Evolutionary conservation across 163 green algal genomes (phyloP), one percentile per base, ranked within the genome.

Genomic region (Scenedesmus sp.): DNA sequence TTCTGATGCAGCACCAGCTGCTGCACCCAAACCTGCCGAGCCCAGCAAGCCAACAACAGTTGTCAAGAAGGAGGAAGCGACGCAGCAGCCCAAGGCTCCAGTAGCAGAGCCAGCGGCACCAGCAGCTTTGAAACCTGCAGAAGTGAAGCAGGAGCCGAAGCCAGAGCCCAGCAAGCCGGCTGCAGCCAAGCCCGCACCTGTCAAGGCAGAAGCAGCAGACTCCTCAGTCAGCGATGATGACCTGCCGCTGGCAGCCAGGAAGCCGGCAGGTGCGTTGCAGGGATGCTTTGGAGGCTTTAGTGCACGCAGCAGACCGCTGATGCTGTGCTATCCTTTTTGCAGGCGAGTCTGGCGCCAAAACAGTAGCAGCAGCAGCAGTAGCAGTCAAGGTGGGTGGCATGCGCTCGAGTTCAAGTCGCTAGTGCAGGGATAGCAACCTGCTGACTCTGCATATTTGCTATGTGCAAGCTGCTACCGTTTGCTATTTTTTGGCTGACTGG

Each of bases 121-220:
- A 40, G 13, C 43, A 40, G 43, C 85, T 46, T 46, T 18, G 10
- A 44, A 44, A 13, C 73, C 73, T n/a, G 35, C 73, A 82, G 40
- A 44, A 13, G 30, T 33, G 7, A 83, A 83, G 85, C 85, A 56
- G 44, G 68, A 49, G 78, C n/a, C 35, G 85, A 37, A 65, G 44
- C 61, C 84, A 22, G 84, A 76, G 30, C 30, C 70, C 51, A 88
- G 85, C 88, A 40, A 89, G 72, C 83, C 85, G 33, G 73, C 85
- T 83, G 84, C 56, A 83, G 56, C 43, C 33, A 84, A 88, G 90
- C 59, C 83, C 46, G 90, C 87, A 20, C 26, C 80, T 46, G 87
- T 35, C 86, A 90, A 86, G 51, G 59, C 20, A 15, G n/a, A 65
- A 68, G 65, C 61, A 85, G 88, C 15, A 56, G 85, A 85, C 85